These are phyloP conservation scores for Trichoderma pleuroti DNA, from an alignment of 2,329 filamentous ascomycete species.

Conservation along the genomic window DNA sequence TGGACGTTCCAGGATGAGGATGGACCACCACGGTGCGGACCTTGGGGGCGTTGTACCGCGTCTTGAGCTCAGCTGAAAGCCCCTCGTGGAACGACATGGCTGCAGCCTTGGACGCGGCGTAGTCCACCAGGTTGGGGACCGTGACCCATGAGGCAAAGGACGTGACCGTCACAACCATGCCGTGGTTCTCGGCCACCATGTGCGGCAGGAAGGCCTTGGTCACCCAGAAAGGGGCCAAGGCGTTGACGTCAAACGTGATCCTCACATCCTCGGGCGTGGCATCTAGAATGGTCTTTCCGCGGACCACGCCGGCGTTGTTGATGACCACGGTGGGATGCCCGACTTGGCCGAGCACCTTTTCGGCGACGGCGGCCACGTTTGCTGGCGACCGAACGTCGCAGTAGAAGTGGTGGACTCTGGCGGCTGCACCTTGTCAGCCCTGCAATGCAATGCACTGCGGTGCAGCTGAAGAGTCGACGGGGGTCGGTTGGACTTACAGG, in stretches of 20 bases:
- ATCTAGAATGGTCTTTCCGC: conserved; percentile 59
- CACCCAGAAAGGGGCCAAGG: conserved; percentile 64
- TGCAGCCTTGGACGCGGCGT: conserved; percentile 63
- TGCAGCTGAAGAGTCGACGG: not conserved
- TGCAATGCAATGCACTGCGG: not conserved
- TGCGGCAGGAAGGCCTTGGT: conserved; percentile 63
- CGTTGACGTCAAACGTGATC: conserved; percentile 69
- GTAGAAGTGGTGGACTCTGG: conserved; percentile 63
- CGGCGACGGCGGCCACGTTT: conserved; percentile 50
- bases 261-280: conserved; percentile 55
- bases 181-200: conserved; percentile 63
- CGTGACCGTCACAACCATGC: conserved; percentile 69
- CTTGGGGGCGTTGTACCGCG: conserved; percentile 58
- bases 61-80: conserved; percentile 54
- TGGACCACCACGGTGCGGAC: conserved; percentile 66
- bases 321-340: conserved; percentile 67
- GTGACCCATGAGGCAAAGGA: conserved; percentile 59
- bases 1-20: conserved; percentile 52
- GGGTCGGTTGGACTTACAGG: conserved; percentile 37
- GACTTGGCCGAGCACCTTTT: conserved; percentile 50
- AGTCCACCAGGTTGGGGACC: conserved; percentile 64
- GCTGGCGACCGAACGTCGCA: conserved; percentile 64
- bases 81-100: conserved; percentile 67
- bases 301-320: conserved; percentile 66
- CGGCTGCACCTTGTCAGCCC: conserved; percentile 26